Conservation (phyloP, 805 yeast species). For the Saturnispora bothae region DNA sequence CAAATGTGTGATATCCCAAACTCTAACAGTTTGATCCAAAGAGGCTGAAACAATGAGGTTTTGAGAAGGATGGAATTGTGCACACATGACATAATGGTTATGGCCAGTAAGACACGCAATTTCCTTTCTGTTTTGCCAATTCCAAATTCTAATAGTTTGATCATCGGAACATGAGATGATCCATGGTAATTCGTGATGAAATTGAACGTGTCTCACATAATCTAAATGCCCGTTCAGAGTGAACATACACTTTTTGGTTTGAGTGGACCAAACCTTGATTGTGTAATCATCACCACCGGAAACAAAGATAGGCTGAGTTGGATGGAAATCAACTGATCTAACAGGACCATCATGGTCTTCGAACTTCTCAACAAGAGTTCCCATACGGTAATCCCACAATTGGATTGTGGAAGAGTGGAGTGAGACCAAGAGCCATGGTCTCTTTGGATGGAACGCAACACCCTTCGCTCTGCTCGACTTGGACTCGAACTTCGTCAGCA, state of each 20-base stretch:
- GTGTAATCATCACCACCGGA: slow-evolving; percentile 97
- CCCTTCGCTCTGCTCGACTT: slow-evolving; percentile 89
- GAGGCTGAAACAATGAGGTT: slow-evolving; percentile 93
- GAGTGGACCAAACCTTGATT: slow-evolving; percentile 91
- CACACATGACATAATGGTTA: slow-evolving; percentile 96
- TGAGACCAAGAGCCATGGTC: slow-evolving; percentile 95
- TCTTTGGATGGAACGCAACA: slow-evolving; percentile 94
- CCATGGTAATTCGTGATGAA: slow-evolving; percentile 97
- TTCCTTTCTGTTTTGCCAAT: slow-evolving; percentile 98
- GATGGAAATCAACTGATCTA: slow-evolving; percentile 90
- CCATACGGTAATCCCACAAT: slow-evolving; percentile 99
- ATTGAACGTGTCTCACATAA: slow-evolving; percentile 86
- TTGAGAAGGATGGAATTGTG: slow-evolving; percentile 93
- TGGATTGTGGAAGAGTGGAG: slow-evolving; percentile 97
- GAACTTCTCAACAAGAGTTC: slow-evolving; percentile 87
- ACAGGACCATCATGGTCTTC: slow-evolving; percentile 99
- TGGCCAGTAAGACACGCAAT: slow-evolving; percentile 97
- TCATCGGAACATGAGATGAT: slow-evolving; percentile 92
- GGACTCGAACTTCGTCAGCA: slow-evolving; percentile 41
- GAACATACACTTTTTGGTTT: slow-evolving; percentile 82
- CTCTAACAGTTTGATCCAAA: slow-evolving; percentile 96
- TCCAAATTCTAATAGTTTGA: slow-evolving; percentile 98
- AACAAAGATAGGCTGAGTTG: slow-evolving; percentile 93
- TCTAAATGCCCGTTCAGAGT: slow-evolving; percentile 91
- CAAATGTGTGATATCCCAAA: slow-evolving; percentile 95